Base-by-base conservation (phyloP, 805 yeast species). In the Clavispora vitiphila region DNA sequence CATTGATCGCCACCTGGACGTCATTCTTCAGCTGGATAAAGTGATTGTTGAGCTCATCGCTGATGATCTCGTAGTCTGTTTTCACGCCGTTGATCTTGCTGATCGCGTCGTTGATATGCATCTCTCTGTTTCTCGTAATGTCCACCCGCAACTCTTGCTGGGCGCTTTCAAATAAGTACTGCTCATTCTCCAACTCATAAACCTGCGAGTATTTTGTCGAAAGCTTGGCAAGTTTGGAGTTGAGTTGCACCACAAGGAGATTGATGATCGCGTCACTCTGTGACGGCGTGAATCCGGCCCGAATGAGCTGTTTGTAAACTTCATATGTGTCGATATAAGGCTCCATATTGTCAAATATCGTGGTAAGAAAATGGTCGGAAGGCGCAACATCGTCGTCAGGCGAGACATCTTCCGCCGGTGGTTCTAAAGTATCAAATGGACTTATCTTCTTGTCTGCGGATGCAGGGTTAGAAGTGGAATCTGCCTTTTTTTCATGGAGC, bases 121-220 rank as follows among this genome's bases (percentile, higher is more conserved):
- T 67, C 48, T 83, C 89, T 49, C 97, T 68, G 23, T 83, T 76
- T 31, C 81, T 74, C 31, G 83, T 80, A 19, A 89, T 77, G 53
- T 89, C 96, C 35, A 84, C 86, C 37, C 83, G 64, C 27, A 91
- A 64, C 60, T 91, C 98, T 41, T 90, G 83, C 47, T 87, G 87
- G 0, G 96, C 96, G 24, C 96, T 95, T 57, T 89, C 91, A 60
- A 88, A 90, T 11, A 93, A 64, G 57, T 91, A 93, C 18, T 79
- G 76, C 54, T 91, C 96, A 54, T 90, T 91, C 48, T 90, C 96
- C 12, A 88, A 65, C 51, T 88, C 96, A 47, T 80, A 78, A 21
- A 64, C 63, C 18, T 77, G 80, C 4, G 76, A 64, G 57, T 75
- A 78, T 43, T 67, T 69, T 4, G 64, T 58, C 36, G 72, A 68